Evolutionary conservation across 2,329 filamentous ascomycete species (phyloP), one percentile per base, ranked within the genome.

Genomic region (Penicillium sp.): DNA sequence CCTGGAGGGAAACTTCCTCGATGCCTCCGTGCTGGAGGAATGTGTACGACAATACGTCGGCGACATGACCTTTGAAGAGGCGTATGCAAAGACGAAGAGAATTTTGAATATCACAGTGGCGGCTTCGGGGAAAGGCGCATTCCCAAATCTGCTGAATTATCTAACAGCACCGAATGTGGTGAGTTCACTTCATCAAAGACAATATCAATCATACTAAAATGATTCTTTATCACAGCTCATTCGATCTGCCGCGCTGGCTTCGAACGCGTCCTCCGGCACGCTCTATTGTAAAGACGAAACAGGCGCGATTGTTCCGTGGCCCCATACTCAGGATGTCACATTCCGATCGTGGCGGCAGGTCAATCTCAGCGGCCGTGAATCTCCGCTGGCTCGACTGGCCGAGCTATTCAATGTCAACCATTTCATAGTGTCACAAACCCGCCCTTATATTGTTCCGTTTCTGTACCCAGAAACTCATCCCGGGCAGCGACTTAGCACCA

Each of bases 321-420:
- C 85, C 7, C 81, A 85, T 6, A 73, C 77, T 3, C 69, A 78
- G 57, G 74, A 86, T 58, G 83, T 84, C 16, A 80, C 83, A 52
- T 89, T 89, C 68, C 82, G 80, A n/a, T 83, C 88, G 45, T 89
- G 86, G 82, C 85, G 85, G 5, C 80, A 83, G 58, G 81, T 82
- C 20, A 83, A 81, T 6, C 86, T 88, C 70, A 80, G 81, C 43
- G 86, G 89, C 60, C 84, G 84, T 43, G 86, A 85, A 61, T 85
- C 82, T 0, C 85, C 85, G 0, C 80, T 94, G 1, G 81, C 84
- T 54, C 83, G 90, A 40, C 86, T 94, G 28, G 84, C 88, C 6
- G 88, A 93, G 73, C 82, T 93, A 11, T 94, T 94, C 80, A 95
- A 95, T 69, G 90, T 95, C 53, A 95, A 96, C 68, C 92, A 97